A percentile compares a stretch with the other conserved stretches of the same genome.
phyloP scores from a whole-genome alignment of 2,329 filamentous ascomycete genomes.

The Verticillium longisporum region DNA sequence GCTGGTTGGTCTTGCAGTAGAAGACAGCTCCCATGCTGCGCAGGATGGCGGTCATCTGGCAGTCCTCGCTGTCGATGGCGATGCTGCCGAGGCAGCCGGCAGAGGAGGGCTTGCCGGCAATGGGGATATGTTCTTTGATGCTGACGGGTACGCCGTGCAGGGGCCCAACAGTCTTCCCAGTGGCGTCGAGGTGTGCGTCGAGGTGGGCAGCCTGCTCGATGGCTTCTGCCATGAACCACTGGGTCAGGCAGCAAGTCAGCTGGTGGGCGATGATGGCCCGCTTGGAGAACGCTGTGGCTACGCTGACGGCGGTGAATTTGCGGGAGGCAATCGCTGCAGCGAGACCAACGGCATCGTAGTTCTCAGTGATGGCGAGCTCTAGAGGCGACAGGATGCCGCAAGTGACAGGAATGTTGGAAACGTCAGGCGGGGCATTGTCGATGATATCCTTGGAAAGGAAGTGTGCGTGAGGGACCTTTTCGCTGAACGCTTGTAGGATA shows the following conservation, averaged over 20 bases:
- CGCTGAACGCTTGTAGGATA: slow-evolving; percentile 21
- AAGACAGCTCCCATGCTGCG: slow-evolving; percentile 53
- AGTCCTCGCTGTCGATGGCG: slow-evolving; percentile 42
- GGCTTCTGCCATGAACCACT: slow-evolving; percentile 37
- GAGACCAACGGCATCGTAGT: slow-evolving; percentile 33
- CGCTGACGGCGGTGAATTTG: slow-evolving; percentile 29
- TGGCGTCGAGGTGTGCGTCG: slow-evolving; percentile 23
- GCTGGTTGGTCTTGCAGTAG: slow-evolving; percentile 64
- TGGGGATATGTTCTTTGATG: slow-evolving; percentile 41
- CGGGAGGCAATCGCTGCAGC: slow-evolving; percentile 27
- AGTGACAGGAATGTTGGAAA: slow-evolving; percentile 21
- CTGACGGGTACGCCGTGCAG: slow-evolving; percentile 45
- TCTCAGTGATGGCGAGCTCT: slow-evolving; percentile 43
- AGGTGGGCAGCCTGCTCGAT: slow-evolving; percentile 20
- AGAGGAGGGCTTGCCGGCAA: slow-evolving; percentile 40
- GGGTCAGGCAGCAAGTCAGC: slow-evolving; percentile 23
- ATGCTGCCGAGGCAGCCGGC: slow-evolving; percentile 45
- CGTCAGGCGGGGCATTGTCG: slow-evolving; percentile 20
- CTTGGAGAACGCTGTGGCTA: slow-evolving; percentile 24
- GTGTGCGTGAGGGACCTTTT: slow-evolving; percentile 21
- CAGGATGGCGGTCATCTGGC: slow-evolving; percentile 50
- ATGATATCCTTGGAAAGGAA: slow-evolving; percentile 19
- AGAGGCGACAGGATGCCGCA: slow-evolving; percentile 34
- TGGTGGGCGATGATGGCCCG: slow-evolving; percentile 20
- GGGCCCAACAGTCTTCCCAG: slow-evolving; percentile 42